Evolutionary conservation across 1,284 basidiomycete genomes (phyloP), one percentile per base, ranked within the genome.

Genomic region (Boletellus deceptivus): DNA sequence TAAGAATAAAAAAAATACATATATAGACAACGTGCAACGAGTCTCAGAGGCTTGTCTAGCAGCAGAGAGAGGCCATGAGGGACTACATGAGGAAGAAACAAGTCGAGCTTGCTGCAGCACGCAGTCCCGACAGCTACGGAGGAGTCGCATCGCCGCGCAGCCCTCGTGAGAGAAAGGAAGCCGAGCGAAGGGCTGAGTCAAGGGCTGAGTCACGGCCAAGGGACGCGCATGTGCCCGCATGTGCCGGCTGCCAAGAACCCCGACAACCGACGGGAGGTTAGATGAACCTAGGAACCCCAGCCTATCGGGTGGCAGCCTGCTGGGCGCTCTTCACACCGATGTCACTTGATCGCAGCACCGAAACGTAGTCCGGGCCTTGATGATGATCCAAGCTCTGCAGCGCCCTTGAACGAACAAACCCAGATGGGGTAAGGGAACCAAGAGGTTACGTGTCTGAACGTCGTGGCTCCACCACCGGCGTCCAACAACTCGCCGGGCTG

Each of bases 121-220:
- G 29, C n/a, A 40, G 35, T 13, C 40, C 57, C 62, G 62, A 53
- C 45, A 50, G 49, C 48, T 44, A 42, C 64, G 63, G 60, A 53
- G 24, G 43, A 27, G 29, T 45, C 43, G 41, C 48, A 42, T 8
- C 14, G 33, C 60, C 14, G 33, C 60, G 56, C 50, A 46, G 52
- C 44, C 51, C 18, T 22, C 43, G 47, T 58, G 49, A 1, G 48
- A 50, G 8, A 9, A 29, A 25, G 16, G 22, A 8, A n/a, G 34
- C 44, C 35, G 38, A 11, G 45, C 20, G 20, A 39, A 22, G 20
- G 20, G 33, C 29, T 41, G 46, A 41, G 37, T 38, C 46, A 47
- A 18, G 17, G 17, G 55, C 59, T 34, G 53, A 50, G 50, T 51
- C 46, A 27, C 41, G 29, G 11, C 29, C 27, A 31, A 33, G 13